These are phyloP conservation scores for Penicillium ucsense DNA, from an alignment of 495 filamentous ascomycete genomes.

Conservation along the genomic window DNA sequence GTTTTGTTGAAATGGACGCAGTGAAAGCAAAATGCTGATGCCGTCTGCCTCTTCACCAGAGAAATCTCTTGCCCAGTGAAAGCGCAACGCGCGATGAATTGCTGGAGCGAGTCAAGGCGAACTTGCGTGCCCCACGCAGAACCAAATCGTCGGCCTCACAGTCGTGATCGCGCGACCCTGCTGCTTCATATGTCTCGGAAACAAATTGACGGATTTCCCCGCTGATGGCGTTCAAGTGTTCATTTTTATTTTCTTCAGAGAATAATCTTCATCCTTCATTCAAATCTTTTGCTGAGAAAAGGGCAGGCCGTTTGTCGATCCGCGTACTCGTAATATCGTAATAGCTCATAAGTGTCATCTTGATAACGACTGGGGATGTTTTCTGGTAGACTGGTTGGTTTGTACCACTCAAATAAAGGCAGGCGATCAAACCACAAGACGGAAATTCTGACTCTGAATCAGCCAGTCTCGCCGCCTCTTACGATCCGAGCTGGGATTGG, in stretches of 20 bases:
- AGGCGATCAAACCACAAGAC: constrained; percentile 40
- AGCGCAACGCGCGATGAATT: constrained; percentile 65
- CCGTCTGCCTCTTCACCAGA: constrained; percentile 32
- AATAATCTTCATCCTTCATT: too few relatives aligned
- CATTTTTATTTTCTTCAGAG: too few relatives aligned
- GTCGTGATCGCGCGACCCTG: neutral
- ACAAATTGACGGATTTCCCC: neutral
- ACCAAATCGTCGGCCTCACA: constrained; percentile 5
- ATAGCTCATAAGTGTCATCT: neutral
- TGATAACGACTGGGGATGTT: neutral
- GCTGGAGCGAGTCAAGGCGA: constrained; percentile 69
- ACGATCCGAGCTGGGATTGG: constrained; percentile 51
- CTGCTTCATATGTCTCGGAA: neutral
- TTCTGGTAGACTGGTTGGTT: neutral
- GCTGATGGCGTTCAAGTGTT: neutral
- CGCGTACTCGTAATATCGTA: neutral
- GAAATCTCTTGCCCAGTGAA: constrained; percentile 58
- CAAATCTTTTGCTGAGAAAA: too few relatives aligned
- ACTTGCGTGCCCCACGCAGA: constrained; percentile 48
- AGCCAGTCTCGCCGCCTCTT: constrained; percentile 49
- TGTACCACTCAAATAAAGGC: neutral
- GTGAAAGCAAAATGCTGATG: neutral
- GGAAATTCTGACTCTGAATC: constrained; percentile 66
- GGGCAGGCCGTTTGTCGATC: neutral
- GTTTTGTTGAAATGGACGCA: neutral